Conservation (phyloP, 2,329 filamentous ascomycete genomes). For the Ophiostoma fasciatum region DNA sequence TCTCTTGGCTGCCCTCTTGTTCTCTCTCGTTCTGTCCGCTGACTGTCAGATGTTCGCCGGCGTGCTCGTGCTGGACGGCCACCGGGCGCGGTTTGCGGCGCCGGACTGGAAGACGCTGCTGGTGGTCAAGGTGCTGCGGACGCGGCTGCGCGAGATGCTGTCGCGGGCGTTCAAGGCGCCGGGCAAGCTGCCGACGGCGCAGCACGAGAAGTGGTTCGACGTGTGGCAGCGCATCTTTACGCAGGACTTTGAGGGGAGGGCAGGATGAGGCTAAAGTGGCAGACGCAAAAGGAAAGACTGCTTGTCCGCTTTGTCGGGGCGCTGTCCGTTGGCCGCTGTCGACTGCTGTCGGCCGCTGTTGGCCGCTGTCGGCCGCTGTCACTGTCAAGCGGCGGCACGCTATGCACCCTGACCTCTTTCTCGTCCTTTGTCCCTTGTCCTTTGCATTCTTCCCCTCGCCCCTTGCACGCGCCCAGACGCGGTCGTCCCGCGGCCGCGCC, state of each 20-base stretch:
- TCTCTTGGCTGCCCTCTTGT: neutral
- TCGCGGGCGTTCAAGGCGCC: constrained; percentile 54
- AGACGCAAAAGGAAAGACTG: too few relatives aligned
- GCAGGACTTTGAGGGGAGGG: constrained; percentile 34
- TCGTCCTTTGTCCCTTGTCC: too few relatives aligned
- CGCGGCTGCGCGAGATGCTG: constrained; percentile 60
- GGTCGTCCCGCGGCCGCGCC: too few relatives aligned
- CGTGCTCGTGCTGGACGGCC: constrained; percentile 74
- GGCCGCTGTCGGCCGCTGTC: too few relatives aligned
- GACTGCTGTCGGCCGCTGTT: too few relatives aligned
- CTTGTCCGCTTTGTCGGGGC: too few relatives aligned
- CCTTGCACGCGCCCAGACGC: too few relatives aligned
- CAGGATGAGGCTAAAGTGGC: too few relatives aligned
- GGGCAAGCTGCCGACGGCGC: constrained; percentile 44
- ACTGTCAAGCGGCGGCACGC: too few relatives aligned
- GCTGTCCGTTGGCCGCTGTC: too few relatives aligned
- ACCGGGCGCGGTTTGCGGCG: constrained; percentile 69
- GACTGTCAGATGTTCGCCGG: constrained; percentile 76
- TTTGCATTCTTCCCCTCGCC: too few relatives aligned
- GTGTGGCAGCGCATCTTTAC: constrained; percentile 58
- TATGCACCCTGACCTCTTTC: too few relatives aligned
- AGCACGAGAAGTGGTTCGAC: constrained; percentile 60
- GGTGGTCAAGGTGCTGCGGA: constrained; percentile 68
- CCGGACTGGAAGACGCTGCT: constrained; percentile 84
- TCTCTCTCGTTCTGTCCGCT: constrained; percentile 19